Evolutionary conservation across 352 stramenopile genomes (phyloP).

Genomic region (Aphanomyces euteiches): DNA sequence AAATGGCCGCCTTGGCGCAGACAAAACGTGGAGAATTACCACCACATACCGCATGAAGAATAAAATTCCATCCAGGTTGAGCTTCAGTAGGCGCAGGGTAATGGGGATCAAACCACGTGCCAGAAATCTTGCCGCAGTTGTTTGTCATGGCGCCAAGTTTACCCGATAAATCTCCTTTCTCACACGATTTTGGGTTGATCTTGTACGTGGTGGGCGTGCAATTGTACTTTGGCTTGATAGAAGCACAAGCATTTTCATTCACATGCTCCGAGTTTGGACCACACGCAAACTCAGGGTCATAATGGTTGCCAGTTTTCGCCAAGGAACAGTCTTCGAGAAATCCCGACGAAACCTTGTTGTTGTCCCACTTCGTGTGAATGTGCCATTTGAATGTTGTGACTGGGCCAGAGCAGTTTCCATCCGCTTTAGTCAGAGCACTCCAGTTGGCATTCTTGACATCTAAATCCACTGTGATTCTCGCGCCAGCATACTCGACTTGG

Average conservation of each 20-base stretch:
- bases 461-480: not conserved
- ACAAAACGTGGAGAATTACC: conserved; percentile 29
- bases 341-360: conserved; percentile 34
- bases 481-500: not conserved
- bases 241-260: conserved; percentile 36
- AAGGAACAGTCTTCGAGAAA: conserved; percentile 44
- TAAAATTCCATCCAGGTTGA: conserved; percentile 30
- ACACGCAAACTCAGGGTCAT: conserved; percentile 51
- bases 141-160: conserved; percentile 44
- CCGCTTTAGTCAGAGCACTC: conserved; percentile 14
- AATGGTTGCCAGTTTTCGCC: conserved; percentile 47
- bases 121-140: conserved; percentile 30
- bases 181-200: conserved; percentile 40
- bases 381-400: conserved; percentile 48
- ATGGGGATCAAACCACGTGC: not conserved
- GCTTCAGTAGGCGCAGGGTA: conserved; percentile 4
- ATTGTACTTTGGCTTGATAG: conserved; percentile 39
- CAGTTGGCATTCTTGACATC: not conserved
- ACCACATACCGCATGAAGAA: conserved; percentile 33
- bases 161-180: conserved; percentile 51
- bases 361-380: conserved; percentile 48
- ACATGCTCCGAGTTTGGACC: conserved; percentile 49
- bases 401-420: conserved; percentile 41
- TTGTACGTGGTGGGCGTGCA: conserved; percentile 42
- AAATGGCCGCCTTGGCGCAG: conserved; percentile 9